Evolutionary conservation across 1,284 basidiomycete genomes (phyloP), one percentile per base, ranked within the genome.

Genomic region (Phellinidium pouzarii): DNA sequence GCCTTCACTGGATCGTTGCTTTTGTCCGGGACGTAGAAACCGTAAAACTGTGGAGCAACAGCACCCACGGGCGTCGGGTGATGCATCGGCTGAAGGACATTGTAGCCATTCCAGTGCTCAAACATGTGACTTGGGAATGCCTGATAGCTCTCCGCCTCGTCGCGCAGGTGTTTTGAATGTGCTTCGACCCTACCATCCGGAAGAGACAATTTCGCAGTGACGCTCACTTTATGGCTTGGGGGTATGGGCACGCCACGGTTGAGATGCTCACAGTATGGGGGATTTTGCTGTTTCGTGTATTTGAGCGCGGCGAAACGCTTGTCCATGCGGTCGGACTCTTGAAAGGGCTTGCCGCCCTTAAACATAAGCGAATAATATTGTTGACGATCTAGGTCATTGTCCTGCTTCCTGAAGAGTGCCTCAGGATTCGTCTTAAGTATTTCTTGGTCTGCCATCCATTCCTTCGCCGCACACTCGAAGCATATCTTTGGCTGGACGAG

Each of bases 21-120:
- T 37, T 44, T 31, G 27, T 44, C 59, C 0, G 60, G 63, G 1
- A 4, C 47, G 43, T 71, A 73, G 50, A 64, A 69, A 6, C 72
- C 71, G 38, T 70, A 73, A 50, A 70, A 71, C 51, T 71, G 70
- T 1, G 71, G 71, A 0, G 67, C 65, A 34, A 71, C 46, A 0
- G 70, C 71, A 1, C 59, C 47, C 17, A 68, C 62, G 1, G 67
- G 70, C 1, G 71, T 66, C 14, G 65, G 48, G 29, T 61, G 41
- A 14, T 57, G 27, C 4, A 65, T 37, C 17, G 66, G 66, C 3
- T 26, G 7, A 0, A 68, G 27, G 44, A 65, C 42, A 19, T 66
- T 65, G 41, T 65, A 67, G 17, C 69, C 70, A 34, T 60, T 62
- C 59, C 65, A 71, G 47, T 69, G 59, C 36, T 67, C 58, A 53